Evolutionary conservation across 192 early-diverging fungal genomes (phyloP), one percentile per base, ranked within the genome.

Genomic region (Coemansia sp.): DNA sequence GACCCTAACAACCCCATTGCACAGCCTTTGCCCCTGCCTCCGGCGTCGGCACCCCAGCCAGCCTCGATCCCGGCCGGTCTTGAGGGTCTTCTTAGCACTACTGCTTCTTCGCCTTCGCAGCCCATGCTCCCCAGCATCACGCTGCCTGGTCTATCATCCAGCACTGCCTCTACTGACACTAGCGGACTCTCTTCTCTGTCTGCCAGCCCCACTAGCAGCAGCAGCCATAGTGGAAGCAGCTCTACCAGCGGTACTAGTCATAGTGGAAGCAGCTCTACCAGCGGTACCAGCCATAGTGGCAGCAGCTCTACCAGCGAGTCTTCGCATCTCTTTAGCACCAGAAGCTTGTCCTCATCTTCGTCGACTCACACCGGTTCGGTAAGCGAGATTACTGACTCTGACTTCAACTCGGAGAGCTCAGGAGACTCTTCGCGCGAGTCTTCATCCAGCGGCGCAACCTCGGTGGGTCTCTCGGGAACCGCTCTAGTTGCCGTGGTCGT

Each of bases 1-100:
- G 79, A 81, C 42, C 79, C 79, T 5, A 81, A 81, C 64, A 81
- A 81, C 71, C 79, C 79, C 19, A 72, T 75, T 62, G 21, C 67
- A 17, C 79, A 81, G 79, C 79, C 79, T 31, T 36, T 46, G 61
- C 79, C 79, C 14, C 64, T 72, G 33, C 66, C 62, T 0, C 79
- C 73, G 19, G 73, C 67, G 1, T 73, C 73, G 10, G 74, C 70
- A 21, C 74, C 79, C 13, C 74, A 76, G 64, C 70, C 73, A 0
- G 79, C 79, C 0, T 81, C 79, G 4, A 81, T 81, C 48, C 79
- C 79, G 1, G 79, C 79, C 7, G 79, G 79, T 8, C 68, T 81
- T n/a, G 70, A 71, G 46, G 57, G 39, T n/a, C 50, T 75, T 9
- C 46, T 57, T 16, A 62, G 19, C 62, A 64, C 39, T 8, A n/a